These are phyloP conservation scores for Rossbeevera mucosa DNA, from an alignment of 768 basidiomycete genomes.

Conservation along the genomic window DNA sequence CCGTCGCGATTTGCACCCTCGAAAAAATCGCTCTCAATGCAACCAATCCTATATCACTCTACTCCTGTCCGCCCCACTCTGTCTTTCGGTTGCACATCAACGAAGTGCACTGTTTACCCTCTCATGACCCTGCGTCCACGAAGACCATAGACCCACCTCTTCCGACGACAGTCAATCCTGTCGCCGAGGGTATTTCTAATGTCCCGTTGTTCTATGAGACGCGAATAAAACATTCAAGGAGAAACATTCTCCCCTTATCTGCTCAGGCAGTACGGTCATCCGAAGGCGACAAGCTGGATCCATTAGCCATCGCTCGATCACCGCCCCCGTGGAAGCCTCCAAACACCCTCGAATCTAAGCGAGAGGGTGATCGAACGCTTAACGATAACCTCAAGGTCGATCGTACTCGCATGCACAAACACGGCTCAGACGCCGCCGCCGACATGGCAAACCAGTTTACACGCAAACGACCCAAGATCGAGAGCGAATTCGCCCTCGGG, in stretches of 20 bases:
- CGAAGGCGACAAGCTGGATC: slow-evolving; percentile 12
- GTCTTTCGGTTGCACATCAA: slow-evolving; percentile 28
- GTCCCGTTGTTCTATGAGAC: slow-evolving; percentile 19
- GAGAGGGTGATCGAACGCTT: neutral
- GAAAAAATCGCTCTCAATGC: slow-evolving; percentile 18
- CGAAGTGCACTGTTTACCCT: slow-evolving; percentile 5
- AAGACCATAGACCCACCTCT: slow-evolving; percentile 10
- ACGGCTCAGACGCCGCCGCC: slow-evolving; percentile 15
- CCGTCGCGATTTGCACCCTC: slow-evolving; percentile 31
- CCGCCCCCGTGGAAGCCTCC: slow-evolving; percentile 26
- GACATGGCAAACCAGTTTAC: slow-evolving; percentile 20
- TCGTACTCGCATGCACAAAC: slow-evolving; percentile 26
- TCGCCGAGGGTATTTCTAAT: too few species aligned
- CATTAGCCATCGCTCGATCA: slow-evolving; percentile 24
- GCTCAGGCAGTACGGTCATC: slow-evolving; percentile 17
- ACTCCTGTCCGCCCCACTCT: slow-evolving; percentile 23
- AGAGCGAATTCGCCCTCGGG: slow-evolving; percentile 19
- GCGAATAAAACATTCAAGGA: neutral
- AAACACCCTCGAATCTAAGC: neutral
- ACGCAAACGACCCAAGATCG: slow-evolving; percentile 18
- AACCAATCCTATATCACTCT: slow-evolving; percentile 20
- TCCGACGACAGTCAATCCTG: slow-evolving; percentile 2
- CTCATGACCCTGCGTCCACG: neutral
- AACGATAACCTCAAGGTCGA: slow-evolving; percentile 13
- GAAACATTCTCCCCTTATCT: slow-evolving; percentile 15